Percentiles rank a stretch among this genome's conserved stretches.
Conservation (phyloP, 352 stramenopile species). For the Peronospora tabacina region DNA sequence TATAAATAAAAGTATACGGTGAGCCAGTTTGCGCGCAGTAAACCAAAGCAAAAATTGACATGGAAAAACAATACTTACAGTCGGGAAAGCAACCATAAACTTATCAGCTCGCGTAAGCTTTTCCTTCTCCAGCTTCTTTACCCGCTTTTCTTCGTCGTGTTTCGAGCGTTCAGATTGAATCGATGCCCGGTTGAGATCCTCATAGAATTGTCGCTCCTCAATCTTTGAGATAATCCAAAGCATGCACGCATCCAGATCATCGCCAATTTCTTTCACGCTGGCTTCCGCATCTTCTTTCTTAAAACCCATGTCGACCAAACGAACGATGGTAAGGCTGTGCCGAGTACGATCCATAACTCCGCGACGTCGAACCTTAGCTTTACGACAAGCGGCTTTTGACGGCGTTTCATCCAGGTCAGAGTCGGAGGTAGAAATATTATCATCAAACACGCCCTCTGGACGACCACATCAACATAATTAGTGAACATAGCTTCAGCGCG, state of each 20-base stretch:
- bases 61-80: constrained; percentile 28
- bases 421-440: constrained; percentile 13
- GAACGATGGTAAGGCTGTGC: constrained; percentile 49
- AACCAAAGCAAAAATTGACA: background rate
- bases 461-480: constrained; percentile 5
- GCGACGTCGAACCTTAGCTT: constrained; percentile 10
- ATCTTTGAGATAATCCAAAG: constrained; percentile 71
- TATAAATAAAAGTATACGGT: constrained; percentile 2
- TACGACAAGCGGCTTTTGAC: constrained; percentile 10
- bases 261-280: constrained; percentile 47
- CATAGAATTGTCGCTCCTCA: constrained; percentile 61
- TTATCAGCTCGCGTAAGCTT: constrained; percentile 39
- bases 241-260: constrained; percentile 69
- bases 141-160: constrained; percentile 45
- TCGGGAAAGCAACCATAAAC: constrained; percentile 59
- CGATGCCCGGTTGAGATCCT: constrained; percentile 64
- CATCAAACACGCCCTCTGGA: constrained; percentile 11
- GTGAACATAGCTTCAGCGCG: background rate
- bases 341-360: constrained; percentile 24
- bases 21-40: background rate
- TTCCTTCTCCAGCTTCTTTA: constrained; percentile 53
- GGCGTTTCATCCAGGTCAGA: constrained; percentile 19
- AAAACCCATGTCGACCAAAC: constrained; percentile 59
- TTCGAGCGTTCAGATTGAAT: constrained; percentile 72
- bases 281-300: constrained; percentile 48